phyloP scores from a whole-genome alignment of 306 rosid species.

The barrel medic (Medicago truncatula) region MtrunA17r5.0-ANR NC_053045.1:38620501-38621000 shows the following conservation, averaged over 20 bases:
- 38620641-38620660: conserved; percentile 9
- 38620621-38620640: neutral
- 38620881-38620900: conserved; percentile 86
- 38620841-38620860: conserved; percentile 73
- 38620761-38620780: neutral
- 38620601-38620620: conserved; percentile 10
- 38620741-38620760: conserved; percentile 24
- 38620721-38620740: conserved; percentile 17
- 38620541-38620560: conserved; percentile 28
- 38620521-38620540: conserved; percentile 15
- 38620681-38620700: conserved; percentile 17
- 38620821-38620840: conserved; percentile 98
- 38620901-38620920: conserved; percentile 87
- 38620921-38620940: conserved; percentile 90
- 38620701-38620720: conserved; percentile 11
- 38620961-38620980: conserved; percentile 60
- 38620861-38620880: conserved; percentile 86
- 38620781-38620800: conserved; percentile 28
- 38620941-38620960: conserved; percentile 99
- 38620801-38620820: conserved; percentile 42
- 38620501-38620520: neutral
- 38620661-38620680: conserved; percentile 14
- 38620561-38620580: conserved; percentile 33
- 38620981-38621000: conserved; percentile 48
- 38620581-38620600: conserved; percentile 23